phyloP scores from a whole-genome alignment of 371 early-diverging fungal species.

The Blakeslea trispora region DNA sequence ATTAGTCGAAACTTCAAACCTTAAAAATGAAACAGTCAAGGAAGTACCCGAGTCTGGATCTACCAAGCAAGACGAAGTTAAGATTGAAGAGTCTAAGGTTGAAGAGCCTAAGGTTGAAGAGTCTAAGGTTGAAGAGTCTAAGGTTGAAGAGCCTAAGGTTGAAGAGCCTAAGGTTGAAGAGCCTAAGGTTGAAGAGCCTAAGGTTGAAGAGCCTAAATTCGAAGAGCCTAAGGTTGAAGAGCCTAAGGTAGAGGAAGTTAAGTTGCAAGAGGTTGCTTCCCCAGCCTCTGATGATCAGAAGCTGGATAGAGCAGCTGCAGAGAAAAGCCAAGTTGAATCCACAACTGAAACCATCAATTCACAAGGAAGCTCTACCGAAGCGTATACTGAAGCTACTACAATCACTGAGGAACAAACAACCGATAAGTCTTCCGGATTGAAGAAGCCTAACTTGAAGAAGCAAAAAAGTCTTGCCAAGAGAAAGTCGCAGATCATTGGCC shows the following conservation, averaged over 20 bases:
- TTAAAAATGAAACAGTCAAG: too few relatives aligned
- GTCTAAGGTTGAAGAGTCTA: background rate
- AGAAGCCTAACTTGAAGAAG: background rate
- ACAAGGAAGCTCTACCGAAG: slow-evolving; percentile 8
- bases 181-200: background rate
- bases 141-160: background rate
- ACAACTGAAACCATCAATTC: slow-evolving; percentile 6
- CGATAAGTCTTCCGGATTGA: background rate
- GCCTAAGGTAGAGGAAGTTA: background rate
- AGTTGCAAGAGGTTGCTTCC: background rate
- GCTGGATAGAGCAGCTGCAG: background rate
- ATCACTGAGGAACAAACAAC: slow-evolving; percentile 3
- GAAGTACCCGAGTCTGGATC: too few relatives aligned
- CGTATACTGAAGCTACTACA: slow-evolving; percentile 4
- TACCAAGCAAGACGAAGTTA: too few relatives aligned
- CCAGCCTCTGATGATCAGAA: background rate
- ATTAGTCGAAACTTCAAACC: too few relatives aligned
- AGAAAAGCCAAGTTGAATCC: background rate
- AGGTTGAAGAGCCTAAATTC: background rate
- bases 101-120: background rate
- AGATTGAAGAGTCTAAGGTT: background rate
- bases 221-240: slow-evolving; percentile 10
- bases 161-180: background rate
- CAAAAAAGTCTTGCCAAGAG: slow-evolving; percentile 22
- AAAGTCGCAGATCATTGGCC: slow-evolving; percentile 28